phyloP scores from a whole-genome alignment of 2,329 filamentous ascomycete species.

The Coleophoma crateriformis region DNA sequence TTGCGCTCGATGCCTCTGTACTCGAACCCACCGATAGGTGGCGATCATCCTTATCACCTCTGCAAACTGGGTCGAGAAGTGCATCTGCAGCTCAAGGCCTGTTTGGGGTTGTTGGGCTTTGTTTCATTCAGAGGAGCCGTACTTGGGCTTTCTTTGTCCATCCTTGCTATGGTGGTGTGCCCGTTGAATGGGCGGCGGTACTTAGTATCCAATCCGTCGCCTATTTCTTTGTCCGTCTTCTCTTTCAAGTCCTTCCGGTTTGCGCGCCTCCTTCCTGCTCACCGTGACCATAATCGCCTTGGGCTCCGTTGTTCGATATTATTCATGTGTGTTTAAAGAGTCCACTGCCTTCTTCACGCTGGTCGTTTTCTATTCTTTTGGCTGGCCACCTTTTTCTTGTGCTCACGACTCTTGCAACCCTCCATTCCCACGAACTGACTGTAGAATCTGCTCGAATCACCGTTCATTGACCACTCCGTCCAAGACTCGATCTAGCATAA shows the following conservation, averaged over 20 bases:
- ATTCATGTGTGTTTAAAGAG: conserved; percentile 11
- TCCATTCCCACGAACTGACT: not conserved
- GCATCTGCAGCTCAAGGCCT: not conserved
- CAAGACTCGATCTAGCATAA: too few species aligned
- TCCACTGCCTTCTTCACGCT: conserved; percentile 15
- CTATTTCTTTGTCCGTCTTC: conserved; percentile 10
- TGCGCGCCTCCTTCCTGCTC: too few species aligned
- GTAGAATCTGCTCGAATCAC: not conserved
- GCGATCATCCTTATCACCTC: not conserved
- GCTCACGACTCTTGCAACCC: not conserved
- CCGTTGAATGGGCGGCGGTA: not conserved
- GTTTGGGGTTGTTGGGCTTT: not conserved
- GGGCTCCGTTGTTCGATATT: not conserved
- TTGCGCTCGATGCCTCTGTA: not conserved
- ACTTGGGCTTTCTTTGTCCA: not conserved
- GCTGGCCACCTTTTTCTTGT: conserved; percentile 1
- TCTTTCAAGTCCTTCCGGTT: not conserved
- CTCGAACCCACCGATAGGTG: not conserved
- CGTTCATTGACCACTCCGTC: not conserved
- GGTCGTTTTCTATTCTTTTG: conserved; percentile 6
- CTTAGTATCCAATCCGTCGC: conserved; percentile 7
- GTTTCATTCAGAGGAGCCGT: not conserved
- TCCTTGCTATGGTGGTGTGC: not conserved
- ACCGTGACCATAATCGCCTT: too few species aligned
- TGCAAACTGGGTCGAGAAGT: not conserved